Percentiles rank a stretch among this genome's conserved stretches.
phyloP scores from a whole-genome alignment of 179 eudicot genomes.

The Heliamphora pulchella region DNA sequence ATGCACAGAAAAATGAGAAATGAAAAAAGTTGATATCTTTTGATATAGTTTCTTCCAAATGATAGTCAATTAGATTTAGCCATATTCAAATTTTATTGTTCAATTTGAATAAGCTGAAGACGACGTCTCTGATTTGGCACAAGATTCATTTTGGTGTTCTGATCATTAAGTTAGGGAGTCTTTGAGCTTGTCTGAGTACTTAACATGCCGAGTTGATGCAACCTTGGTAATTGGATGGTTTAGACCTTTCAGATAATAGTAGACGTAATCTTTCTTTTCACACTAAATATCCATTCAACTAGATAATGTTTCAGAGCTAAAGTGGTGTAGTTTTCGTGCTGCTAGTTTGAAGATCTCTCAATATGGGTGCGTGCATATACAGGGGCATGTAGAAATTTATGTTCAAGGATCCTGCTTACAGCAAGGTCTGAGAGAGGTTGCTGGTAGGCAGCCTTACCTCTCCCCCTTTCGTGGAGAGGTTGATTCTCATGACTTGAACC shows the following conservation, averaged over 20 bases:
- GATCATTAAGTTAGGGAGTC: not conserved
- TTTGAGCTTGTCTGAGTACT: not conserved
- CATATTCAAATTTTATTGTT: slow-evolving; percentile 7
- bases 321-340: not conserved
- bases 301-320: not conserved
- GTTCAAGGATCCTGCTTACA: too few relatives aligned
- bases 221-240: not conserved
- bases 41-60: not conserved
- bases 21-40: not conserved
- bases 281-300: not conserved
- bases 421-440: too few relatives aligned
- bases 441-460: too few relatives aligned
- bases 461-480: not conserved
- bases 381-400: not conserved
- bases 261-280: not conserved
- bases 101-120: not conserved
- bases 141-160: not conserved
- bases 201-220: slow-evolving; percentile 5
- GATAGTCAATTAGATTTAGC: not conserved
- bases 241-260: not conserved
- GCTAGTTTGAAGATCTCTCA: not conserved
- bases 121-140: not conserved
- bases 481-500: not conserved
- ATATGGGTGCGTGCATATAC: not conserved
- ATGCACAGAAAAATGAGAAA: not conserved